A percentile compares a stretch with the other conserved stretches of the same genome.
These are phyloP conservation scores for Diddensiella transvaalensis DNA, from an alignment of 805 yeast genomes.

Conservation along the genomic window DNA sequence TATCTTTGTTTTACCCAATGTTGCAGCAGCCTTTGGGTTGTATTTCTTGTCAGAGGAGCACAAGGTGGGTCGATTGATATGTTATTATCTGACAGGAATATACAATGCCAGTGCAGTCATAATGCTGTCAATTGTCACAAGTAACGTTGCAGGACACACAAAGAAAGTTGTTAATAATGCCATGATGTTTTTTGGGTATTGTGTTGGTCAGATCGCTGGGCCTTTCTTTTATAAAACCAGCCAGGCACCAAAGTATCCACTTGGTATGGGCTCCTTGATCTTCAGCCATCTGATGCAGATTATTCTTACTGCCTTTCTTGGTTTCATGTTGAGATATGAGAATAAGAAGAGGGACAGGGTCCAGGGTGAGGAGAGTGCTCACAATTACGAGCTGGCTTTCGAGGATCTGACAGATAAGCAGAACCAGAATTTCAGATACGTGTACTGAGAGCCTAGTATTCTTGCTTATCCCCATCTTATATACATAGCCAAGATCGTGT, in stretches of 20 bases:
- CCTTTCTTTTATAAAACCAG: constrained; percentile 36
- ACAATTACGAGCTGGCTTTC: constrained; percentile 8
- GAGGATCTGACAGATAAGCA: constrained; percentile 18
- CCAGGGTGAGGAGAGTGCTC: constrained; percentile 4
- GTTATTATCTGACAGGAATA: constrained; percentile 36
- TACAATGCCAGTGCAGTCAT: constrained; percentile 16
- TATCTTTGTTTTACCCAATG: constrained; percentile 30
- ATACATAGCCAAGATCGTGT: too few relatives aligned
- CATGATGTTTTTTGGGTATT: constrained; percentile 44
- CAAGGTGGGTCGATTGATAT: constrained; percentile 38
- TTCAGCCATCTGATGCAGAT: constrained; percentile 22
- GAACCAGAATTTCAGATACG: constrained; percentile 18
- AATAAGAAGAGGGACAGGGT: constrained; percentile 12
- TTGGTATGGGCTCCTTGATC: constrained; percentile 18
- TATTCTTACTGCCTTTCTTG: constrained; percentile 20
- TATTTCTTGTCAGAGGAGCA: constrained; percentile 38
- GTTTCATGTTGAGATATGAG: constrained; percentile 9
- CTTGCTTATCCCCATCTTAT: too few relatives aligned
- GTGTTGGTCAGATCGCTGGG: constrained; percentile 54
- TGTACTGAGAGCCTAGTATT: constrained; percentile 27
- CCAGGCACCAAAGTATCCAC: constrained; percentile 26
- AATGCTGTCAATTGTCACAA: constrained; percentile 32
- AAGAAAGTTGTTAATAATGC: constrained; percentile 50
- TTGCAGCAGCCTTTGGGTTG: constrained; percentile 39
- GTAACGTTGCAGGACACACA: constrained; percentile 55